These are phyloP conservation scores for Lyophyllum decastes DNA, from an alignment of 768 basidiomycete species.

Conservation along the genomic window DNA sequence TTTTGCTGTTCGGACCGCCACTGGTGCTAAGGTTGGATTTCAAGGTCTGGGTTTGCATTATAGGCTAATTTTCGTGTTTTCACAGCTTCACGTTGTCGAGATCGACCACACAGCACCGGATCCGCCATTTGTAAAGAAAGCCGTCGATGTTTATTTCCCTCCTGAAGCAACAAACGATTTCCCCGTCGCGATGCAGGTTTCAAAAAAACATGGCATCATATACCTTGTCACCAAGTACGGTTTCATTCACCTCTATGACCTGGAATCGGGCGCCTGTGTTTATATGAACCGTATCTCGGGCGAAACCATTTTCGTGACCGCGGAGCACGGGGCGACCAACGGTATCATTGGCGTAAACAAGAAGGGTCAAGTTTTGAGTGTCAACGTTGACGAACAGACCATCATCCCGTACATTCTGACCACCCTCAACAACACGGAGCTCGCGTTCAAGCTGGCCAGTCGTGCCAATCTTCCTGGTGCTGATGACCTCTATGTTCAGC, in stretches of 20 bases:
- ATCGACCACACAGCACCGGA: conserved; percentile 95
- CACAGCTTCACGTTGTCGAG: conserved; percentile 94
- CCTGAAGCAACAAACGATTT: conserved; percentile 98
- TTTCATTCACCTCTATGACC: conserved; percentile 98
- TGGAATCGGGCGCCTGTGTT: conserved; percentile 94
- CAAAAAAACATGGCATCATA: conserved; percentile 93
- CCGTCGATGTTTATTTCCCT: conserved; percentile 99
- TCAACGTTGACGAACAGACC: conserved; percentile 94
- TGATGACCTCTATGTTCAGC: conserved; percentile 93
- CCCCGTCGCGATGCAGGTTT: conserved; percentile 99
- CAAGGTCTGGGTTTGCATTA: not conserved
- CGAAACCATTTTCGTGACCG: conserved; percentile 98
- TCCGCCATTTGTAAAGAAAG: conserved; percentile 94
- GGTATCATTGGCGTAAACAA: conserved; percentile 99
- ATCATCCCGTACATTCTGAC: conserved; percentile 93
- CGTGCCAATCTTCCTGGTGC: conserved; percentile 96
- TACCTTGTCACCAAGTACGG: conserved; percentile 99
- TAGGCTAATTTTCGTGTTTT: conserved; percentile 4
- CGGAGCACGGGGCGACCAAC: conserved; percentile 89
- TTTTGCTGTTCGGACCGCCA: conserved; percentile 95
- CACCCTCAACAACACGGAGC: conserved; percentile 94
- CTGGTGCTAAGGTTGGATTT: conserved; percentile 84
- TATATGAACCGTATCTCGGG: conserved; percentile 99
- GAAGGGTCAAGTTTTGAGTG: conserved; percentile 97
- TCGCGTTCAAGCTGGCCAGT: conserved; percentile 97